A percentile compares a stretch with the other conserved stretches of the same genome.
Conservation (phyloP, 805 yeast species). For the Starmerella kuoi region DNA sequence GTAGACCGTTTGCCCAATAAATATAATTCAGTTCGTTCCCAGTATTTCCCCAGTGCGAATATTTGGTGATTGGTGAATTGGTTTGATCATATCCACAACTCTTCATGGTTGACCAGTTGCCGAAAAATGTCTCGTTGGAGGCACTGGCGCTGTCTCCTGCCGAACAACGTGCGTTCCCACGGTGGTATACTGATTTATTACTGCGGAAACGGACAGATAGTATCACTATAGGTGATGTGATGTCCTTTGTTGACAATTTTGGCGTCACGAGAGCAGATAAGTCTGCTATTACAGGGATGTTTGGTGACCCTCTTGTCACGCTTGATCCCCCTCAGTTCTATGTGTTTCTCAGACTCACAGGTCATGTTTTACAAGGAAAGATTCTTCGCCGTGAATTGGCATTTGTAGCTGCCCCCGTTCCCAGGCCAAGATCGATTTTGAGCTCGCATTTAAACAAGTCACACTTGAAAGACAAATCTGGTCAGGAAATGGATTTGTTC, state of each 20-base stretch:
- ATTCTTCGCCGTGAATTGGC: slow-evolving; percentile 36
- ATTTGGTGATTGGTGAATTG: too few relatives aligned
- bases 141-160: slow-evolving; percentile 51
- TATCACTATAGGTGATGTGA: slow-evolving; percentile 65
- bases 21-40: too few relatives aligned
- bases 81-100: too few relatives aligned
- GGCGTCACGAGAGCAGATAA: slow-evolving; percentile 43
- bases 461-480: slow-evolving; percentile 27
- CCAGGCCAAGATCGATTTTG: slow-evolving; percentile 69
- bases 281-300: slow-evolving; percentile 28
- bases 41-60: too few relatives aligned
- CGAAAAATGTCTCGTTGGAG: slow-evolving; percentile 23
- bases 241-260: slow-evolving; percentile 66
- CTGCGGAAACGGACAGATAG: slow-evolving; percentile 52
- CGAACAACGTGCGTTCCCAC: slow-evolving; percentile 71
- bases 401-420: slow-evolving; percentile 47
- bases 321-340: slow-evolving; percentile 84
- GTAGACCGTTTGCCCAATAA: too few relatives aligned
- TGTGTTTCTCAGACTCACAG: slow-evolving; percentile 66
- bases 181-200: slow-evolving; percentile 86
- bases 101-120: slow-evolving; percentile 13
- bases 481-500: slow-evolving; percentile 63
- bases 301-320: slow-evolving; percentile 33
- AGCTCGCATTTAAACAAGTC: slow-evolving; percentile 24
- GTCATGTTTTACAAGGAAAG: slow-evolving; percentile 48